A percentile compares a stretch with the other conserved stretches of the same genome.
Evolutionary conservation across 2,329 filamentous ascomycete species (phyloP).

Genomic region (Saccharata proteae): DNA sequence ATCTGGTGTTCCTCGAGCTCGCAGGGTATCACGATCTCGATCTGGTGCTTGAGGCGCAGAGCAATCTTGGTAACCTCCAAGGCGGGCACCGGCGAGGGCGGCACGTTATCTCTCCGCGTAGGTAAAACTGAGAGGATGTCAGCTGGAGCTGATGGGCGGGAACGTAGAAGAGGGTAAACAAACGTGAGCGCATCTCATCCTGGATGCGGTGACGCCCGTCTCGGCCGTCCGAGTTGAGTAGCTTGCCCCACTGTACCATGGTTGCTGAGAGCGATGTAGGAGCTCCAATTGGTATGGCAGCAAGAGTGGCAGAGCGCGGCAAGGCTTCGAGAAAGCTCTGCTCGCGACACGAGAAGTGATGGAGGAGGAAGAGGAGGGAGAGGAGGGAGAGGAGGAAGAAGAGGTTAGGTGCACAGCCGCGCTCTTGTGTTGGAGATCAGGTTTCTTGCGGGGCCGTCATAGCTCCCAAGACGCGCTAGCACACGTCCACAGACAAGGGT

Average conservation of each 20-base stretch:
- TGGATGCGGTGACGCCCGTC: slow-evolving; percentile 26
- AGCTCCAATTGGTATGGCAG: no score
- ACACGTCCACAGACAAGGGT: no score
- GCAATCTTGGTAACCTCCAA: slow-evolving; percentile 80
- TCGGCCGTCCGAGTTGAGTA: slow-evolving; percentile 24
- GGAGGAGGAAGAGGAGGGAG: no score
- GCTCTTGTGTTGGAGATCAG: no score
- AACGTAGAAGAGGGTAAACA: slow-evolving; percentile 10
- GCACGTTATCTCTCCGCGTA: slow-evolving; percentile 43
- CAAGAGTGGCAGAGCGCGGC: no score
- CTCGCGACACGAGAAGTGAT: no score
- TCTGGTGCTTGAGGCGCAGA: slow-evolving; percentile 76
- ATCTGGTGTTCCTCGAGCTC: slow-evolving; percentile 69
- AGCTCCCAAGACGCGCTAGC: no score
- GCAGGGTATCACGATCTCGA: slow-evolving; percentile 81
- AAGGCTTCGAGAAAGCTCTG: no score
- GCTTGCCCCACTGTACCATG: slow-evolving; percentile 28
- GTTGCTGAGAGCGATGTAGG: slow-evolving; percentile 8
- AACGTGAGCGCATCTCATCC: slow-evolving; percentile 31
- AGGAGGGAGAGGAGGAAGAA: no score
- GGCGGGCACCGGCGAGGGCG: slow-evolving; percentile 58
- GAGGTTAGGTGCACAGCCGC: no score
- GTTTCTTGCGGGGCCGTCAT: no score
- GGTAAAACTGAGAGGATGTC: slow-evolving; percentile 47
- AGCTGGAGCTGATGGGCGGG: slow-evolving; percentile 1